Conservation (phyloP, 805 yeast genomes). For the Jamesozyma gamospora region DNA sequence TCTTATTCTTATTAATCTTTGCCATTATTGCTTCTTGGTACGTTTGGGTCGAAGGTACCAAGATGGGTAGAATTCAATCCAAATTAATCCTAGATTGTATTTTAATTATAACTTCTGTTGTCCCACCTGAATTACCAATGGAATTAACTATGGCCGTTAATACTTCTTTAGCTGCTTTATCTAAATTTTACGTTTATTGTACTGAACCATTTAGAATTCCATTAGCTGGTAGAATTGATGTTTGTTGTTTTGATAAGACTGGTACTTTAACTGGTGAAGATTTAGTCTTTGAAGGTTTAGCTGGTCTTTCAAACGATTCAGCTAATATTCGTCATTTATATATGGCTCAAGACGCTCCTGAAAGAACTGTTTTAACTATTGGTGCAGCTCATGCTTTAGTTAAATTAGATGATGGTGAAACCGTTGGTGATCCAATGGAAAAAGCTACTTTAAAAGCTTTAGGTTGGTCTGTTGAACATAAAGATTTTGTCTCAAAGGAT, state of each 20-base stretch:
- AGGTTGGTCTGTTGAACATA: constrained; percentile 71
- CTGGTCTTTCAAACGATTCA: constrained; percentile 50
- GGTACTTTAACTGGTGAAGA: constrained; percentile 98
- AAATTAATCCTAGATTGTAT: constrained; percentile 92
- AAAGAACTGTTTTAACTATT: constrained; percentile 56
- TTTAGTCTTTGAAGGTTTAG: constrained; percentile 89
- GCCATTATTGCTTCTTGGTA: constrained; percentile 96
- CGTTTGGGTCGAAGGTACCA: constrained; percentile 96
- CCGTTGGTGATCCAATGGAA: constrained; percentile 99
- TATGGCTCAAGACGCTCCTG: constrained; percentile 54
- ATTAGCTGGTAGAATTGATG: constrained; percentile 94
- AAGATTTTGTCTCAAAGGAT: constrained; percentile 55
- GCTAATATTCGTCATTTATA: constrained; percentile 44
- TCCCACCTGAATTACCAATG: constrained; percentile 98
- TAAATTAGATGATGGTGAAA: constrained; percentile 87
- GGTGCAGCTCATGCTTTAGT: constrained; percentile 97
- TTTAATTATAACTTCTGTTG: constrained; percentile 91
- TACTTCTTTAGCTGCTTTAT: constrained; percentile 75
- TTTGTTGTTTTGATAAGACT: constrained; percentile 96
- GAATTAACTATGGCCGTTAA: constrained; percentile 98
- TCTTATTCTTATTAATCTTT: constrained; percentile 76
- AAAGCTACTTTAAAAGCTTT: constrained; percentile 86
- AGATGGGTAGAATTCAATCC: constrained; percentile 89
- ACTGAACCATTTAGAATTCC: constrained; percentile 98
- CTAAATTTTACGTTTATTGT: constrained; percentile 84